A percentile compares a stretch with the other conserved stretches of the same genome.
phyloP scores from a whole-genome alignment of 192 early-diverging fungal genomes.

The Irineochytrium annulatum region DNA sequence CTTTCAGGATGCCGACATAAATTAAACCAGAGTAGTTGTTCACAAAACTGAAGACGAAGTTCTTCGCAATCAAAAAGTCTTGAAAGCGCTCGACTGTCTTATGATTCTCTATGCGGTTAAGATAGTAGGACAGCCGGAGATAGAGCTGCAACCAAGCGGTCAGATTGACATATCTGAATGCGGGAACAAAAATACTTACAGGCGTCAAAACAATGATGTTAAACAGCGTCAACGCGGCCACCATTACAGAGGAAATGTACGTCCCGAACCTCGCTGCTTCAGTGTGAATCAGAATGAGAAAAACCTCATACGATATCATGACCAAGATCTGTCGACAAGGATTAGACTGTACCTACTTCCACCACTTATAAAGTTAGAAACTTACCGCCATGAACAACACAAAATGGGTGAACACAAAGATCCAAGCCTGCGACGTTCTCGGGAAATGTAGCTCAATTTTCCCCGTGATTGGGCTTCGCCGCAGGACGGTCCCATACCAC shows the following conservation, averaged over 20 bases:
- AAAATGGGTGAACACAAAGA: constrained; percentile 13
- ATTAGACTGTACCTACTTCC: constrained; percentile 11
- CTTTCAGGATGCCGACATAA: constrained; percentile 58
- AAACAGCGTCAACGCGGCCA: constrained; percentile 36
- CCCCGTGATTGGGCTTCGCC: constrained; percentile 51
- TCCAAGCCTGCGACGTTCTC: not conserved
- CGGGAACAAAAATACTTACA: constrained; percentile 31
- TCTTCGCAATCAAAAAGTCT: constrained; percentile 49
- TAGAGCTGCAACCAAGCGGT: constrained; percentile 1
- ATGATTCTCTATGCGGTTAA: constrained; percentile 32
- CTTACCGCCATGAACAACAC: constrained; percentile 34
- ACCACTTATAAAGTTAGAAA: constrained; percentile 1
- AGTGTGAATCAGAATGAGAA: constrained; percentile 22
- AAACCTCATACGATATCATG: constrained; percentile 23
- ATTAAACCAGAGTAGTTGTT: constrained; percentile 61
- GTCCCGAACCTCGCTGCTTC: not conserved
- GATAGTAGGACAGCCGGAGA: constrained; percentile 3
- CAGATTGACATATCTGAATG: not conserved
- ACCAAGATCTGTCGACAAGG: constrained; percentile 19
- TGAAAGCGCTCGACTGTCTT: constrained; percentile 19
- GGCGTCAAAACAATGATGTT: constrained; percentile 53
- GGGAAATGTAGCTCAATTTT: constrained; percentile 29
- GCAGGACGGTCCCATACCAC: constrained; percentile 45
- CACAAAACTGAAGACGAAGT: constrained; percentile 56
- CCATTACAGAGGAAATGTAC: not conserved